Conservation (phyloP, 371 early-diverging fungal species). For the Syncephalastrum racemosum region DNA sequence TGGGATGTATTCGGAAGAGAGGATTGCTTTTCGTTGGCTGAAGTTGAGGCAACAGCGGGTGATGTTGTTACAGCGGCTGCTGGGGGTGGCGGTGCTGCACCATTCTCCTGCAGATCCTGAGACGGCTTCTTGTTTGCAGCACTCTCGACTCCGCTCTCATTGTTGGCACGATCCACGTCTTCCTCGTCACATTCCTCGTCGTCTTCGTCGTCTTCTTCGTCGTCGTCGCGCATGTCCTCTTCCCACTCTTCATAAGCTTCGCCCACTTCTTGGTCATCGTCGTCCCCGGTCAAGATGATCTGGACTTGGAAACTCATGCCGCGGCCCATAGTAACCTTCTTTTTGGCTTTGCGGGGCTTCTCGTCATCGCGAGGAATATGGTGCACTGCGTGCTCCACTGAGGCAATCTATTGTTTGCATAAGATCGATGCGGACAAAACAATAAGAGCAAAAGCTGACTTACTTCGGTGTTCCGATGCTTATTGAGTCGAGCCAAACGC, state of each 20-base stretch:
- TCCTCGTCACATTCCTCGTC: conserved; percentile 6
- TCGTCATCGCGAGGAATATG: conserved; percentile 12
- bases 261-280: conserved; percentile 26
- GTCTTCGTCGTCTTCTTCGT: background rate
- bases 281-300: conserved; percentile 27
- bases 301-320: conserved; percentile 24
- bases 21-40: background rate
- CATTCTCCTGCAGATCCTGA: conserved; percentile 4
- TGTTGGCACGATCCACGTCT: conserved; percentile 2
- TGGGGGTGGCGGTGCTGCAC: background rate
- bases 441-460: conserved; percentile 1
- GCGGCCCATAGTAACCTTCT: conserved; percentile 20
- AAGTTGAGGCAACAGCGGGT: background rate
- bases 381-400: conserved; percentile 29
- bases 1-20: background rate
- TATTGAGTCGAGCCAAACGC: conserved; percentile 87
- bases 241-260: conserved; percentile 37
- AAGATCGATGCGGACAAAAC: background rate
- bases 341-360: conserved; percentile 9
- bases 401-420: conserved; percentile 29
- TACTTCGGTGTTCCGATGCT: conserved; percentile 75
- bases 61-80: background rate
- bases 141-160: background rate
- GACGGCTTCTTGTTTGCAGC: conserved; percentile 2
- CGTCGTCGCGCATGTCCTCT: conserved; percentile 34